phyloP scores from a whole-genome alignment of 352 stramenopile genomes.

The Phytophthora kernoviae region DNA sequence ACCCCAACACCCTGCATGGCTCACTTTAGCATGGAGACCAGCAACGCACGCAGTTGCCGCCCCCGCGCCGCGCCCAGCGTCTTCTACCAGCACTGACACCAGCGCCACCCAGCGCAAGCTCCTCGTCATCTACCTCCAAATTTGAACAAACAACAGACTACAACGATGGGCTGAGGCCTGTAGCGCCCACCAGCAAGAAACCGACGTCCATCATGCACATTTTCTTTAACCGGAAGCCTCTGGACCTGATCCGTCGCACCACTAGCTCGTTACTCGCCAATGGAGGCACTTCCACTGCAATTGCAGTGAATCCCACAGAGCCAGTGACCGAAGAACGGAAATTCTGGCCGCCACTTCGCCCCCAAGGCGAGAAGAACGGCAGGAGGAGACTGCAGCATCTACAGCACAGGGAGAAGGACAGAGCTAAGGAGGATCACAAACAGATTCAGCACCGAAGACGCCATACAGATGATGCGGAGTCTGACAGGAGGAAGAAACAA shows the following conservation, averaged over 20 bases:
- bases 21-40: conserved; percentile 18
- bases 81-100: conserved; percentile 27
- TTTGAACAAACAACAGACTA: conserved; percentile 18
- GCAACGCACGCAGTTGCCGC: neutral
- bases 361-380: conserved; percentile 13
- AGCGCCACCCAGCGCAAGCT: conserved; percentile 21
- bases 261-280: conserved; percentile 38
- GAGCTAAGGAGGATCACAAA: conserved; percentile 17
- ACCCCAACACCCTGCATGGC: neutral
- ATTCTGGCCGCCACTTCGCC: conserved; percentile 26
- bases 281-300: neutral
- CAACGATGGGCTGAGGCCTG: neutral
- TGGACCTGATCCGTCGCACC: conserved; percentile 44
- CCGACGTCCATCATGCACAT: conserved; percentile 40
- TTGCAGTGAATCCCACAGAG: conserved; percentile 1
- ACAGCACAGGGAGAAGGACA: conserved; percentile 22
- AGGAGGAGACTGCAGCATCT: conserved; percentile 26
- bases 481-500: conserved; percentile 23
- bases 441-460: conserved; percentile 7
- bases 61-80: conserved; percentile 19
- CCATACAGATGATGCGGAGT: conserved; percentile 10
- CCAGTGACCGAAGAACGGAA: conserved; percentile 21
- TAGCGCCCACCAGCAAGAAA: conserved; percentile 19
- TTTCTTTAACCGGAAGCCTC: conserved; percentile 53
- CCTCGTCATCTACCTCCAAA: conserved; percentile 14